Base-by-base conservation (phyloP, 2,329 filamentous ascomycete genomes). In the Apiospora malaysiana region DNA sequence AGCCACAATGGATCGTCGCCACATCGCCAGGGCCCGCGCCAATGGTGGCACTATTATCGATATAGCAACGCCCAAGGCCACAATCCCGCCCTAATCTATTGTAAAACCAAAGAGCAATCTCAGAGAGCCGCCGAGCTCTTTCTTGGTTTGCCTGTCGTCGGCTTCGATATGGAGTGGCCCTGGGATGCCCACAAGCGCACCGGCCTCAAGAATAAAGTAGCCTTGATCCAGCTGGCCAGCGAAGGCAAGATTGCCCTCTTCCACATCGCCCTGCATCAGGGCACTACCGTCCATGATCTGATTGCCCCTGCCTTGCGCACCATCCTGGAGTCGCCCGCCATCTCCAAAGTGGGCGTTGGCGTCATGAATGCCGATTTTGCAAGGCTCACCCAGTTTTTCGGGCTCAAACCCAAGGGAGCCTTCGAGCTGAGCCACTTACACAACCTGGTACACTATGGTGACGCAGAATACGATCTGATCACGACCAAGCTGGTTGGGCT, bases 81-180 rank as follows among this genome's bases (percentile, higher is more conserved):
- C 46, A 14, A 68, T 1, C 70, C 73, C 8, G 40, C 70, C 25
- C 69, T 77, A 2, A 40, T 73, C 2, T 77, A 78, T 45, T 74
- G 75, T 42, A 72, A 51, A 14, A 74, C 72, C 5, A 73, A 68
- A 42, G 21, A 66, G 3, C 40, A 73, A 2, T 77, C 76, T 1
- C 76, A 78, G 40, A 59, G 21, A 3, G 70, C 77, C n/a, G 77
- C 77, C 1, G 70, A 45, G 23, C 66, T 70, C 0, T 78, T 78
- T n/a, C 66, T 73, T 12, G 43, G 75, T n/a, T 73, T 76, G 40
- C 70, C 73, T 4, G 74, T 78, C 12, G 18, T 79, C 1, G 77
- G 77, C 4, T 78, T 79, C 42, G 76, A 78, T 43, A 78, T 78
- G 76, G 76, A 78, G 71, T 79, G 77, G 77, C 71, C 73, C 3